Percentiles rank a stretch among this genome's conserved stretches.
phyloP scores from a whole-genome alignment of 768 basidiomycete species.

The Amylocystis lapponica region DNA sequence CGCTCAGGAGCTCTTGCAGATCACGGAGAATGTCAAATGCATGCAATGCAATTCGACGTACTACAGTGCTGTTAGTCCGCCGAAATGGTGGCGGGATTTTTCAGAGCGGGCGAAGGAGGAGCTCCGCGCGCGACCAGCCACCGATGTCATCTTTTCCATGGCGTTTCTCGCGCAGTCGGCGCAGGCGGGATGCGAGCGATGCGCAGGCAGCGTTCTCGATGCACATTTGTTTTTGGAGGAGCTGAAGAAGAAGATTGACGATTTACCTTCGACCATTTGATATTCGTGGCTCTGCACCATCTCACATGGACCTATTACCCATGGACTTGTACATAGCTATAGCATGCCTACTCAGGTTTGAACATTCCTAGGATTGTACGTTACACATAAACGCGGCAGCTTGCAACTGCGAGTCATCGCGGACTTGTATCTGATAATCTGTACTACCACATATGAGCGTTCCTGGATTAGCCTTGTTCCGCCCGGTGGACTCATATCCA shows the following conservation, averaged over 20 bases:
- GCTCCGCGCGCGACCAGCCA: slow-evolving; percentile 47
- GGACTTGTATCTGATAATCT: too few species aligned
- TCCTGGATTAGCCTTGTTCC: too few species aligned
- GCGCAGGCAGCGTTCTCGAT: slow-evolving; percentile 60
- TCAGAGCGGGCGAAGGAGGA: slow-evolving; percentile 53
- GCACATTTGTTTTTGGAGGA: slow-evolving; percentile 49
- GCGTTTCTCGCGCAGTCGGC: slow-evolving; percentile 51
- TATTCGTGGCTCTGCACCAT: too few species aligned
- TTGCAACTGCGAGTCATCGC: too few species aligned
- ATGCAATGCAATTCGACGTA: slow-evolving; percentile 58
- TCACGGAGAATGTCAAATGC: slow-evolving; percentile 51
- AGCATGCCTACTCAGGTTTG: too few species aligned
- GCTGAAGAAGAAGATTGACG: slow-evolving; percentile 55
- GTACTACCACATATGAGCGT: too few species aligned
- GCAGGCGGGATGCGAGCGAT: slow-evolving; percentile 52
- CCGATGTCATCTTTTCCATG: slow-evolving; percentile 55
- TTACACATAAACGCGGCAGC: too few species aligned
- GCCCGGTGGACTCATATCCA: too few species aligned
- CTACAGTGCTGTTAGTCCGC: slow-evolving; percentile 41
- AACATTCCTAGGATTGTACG: too few species aligned
- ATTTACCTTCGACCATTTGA: slow-evolving; percentile 40
- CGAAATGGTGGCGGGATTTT: slow-evolving; percentile 69
- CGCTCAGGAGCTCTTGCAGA: slow-evolving; percentile 41
- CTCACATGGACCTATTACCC: too few species aligned
- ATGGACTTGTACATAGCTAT: too few species aligned